phyloP scores from a whole-genome alignment of 768 basidiomycete genomes.

The Cubamyces sp. region DNA sequence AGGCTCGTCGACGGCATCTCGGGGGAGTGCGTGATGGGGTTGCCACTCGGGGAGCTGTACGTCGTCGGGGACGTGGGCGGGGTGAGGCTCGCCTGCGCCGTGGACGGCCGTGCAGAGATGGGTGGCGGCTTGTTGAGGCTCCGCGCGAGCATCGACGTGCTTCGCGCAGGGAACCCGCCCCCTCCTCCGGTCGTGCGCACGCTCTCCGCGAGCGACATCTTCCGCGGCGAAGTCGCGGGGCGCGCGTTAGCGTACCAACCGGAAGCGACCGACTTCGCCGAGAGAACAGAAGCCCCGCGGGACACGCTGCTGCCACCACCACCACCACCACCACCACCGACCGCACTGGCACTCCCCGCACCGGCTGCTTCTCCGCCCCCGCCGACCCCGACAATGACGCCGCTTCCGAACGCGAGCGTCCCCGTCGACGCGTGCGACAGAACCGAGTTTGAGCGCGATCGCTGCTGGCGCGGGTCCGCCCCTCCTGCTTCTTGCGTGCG shows the following conservation, averaged over 20 bases:
- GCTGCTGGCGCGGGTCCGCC: slow-evolving; percentile 9
- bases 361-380: not conserved
- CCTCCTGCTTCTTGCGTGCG: not conserved
- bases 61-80: slow-evolving; percentile 31
- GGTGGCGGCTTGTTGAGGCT: slow-evolving; percentile 16
- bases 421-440: slow-evolving; percentile 30
- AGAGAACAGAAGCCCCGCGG: slow-evolving; percentile 15
- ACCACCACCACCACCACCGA: not conserved
- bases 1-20: slow-evolving; percentile 42
- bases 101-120: slow-evolving; percentile 40
- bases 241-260: slow-evolving; percentile 6
- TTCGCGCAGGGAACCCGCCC: slow-evolving; percentile 12
- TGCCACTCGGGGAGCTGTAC: slow-evolving; percentile 2
- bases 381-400: not conserved
- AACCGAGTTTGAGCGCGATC: slow-evolving; percentile 26
- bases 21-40: slow-evolving; percentile 24
- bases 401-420: slow-evolving; percentile 27
- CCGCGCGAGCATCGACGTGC: slow-evolving; percentile 22
- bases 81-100: slow-evolving; percentile 38
- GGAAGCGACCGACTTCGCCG: slow-evolving; percentile 4
- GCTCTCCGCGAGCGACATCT: slow-evolving; percentile 2
- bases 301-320: slow-evolving; percentile 1
- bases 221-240: slow-evolving; percentile 11
- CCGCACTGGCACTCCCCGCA: not conserved
- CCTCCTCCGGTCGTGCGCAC: slow-evolving; percentile 4